Conservation (phyloP, 1,284 basidiomycete species). For the Boletus holoroseus region DNA sequence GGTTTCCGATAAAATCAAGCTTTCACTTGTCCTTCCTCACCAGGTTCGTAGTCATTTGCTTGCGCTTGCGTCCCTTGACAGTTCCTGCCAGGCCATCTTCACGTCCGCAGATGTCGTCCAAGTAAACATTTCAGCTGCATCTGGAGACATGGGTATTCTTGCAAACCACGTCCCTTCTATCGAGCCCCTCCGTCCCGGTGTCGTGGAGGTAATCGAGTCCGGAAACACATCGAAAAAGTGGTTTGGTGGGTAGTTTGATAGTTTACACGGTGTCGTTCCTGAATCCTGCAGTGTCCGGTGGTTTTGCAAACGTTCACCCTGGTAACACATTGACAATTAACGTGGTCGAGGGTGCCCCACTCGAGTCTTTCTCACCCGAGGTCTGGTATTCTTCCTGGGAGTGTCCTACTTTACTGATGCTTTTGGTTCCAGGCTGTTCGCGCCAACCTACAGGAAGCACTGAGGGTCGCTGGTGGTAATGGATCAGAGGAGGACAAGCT, state of each 20-base stretch:
- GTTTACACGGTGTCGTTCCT: constrained; percentile 5
- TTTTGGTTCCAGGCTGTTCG: constrained; percentile 69
- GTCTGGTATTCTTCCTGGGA: constrained; percentile 36
- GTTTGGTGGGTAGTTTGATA: constrained; percentile 70
- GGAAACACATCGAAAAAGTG: constrained; percentile 81
- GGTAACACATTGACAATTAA: constrained; percentile 97
- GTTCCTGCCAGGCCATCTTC: constrained; percentile 68
- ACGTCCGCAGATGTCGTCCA: constrained; percentile 84
- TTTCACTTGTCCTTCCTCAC: constrained; percentile 89
- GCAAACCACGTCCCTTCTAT: constrained; percentile 95
- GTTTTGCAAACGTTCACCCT: constrained; percentile 97
- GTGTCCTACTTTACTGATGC: constrained; percentile 8
- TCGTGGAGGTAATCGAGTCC: constrained; percentile 88
- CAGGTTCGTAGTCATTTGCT: constrained; percentile 56
- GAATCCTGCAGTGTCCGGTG: constrained; percentile 73
- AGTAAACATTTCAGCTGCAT: constrained; percentile 88
- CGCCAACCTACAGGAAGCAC: constrained; percentile 84
- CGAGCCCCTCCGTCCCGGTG: constrained; percentile 87
- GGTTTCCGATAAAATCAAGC: constrained; percentile 78
- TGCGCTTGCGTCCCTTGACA: constrained; percentile 9
- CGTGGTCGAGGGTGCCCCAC: constrained; percentile 91
- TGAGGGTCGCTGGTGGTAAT: constrained; percentile 74
- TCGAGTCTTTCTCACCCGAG: constrained; percentile 88
- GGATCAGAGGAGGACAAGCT: constrained; percentile 92
- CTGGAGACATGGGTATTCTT: constrained; percentile 98